These are phyloP conservation scores for Thelephora ganbajun DNA, from an alignment of 768 basidiomycete genomes.

Conservation along the genomic window DNA sequence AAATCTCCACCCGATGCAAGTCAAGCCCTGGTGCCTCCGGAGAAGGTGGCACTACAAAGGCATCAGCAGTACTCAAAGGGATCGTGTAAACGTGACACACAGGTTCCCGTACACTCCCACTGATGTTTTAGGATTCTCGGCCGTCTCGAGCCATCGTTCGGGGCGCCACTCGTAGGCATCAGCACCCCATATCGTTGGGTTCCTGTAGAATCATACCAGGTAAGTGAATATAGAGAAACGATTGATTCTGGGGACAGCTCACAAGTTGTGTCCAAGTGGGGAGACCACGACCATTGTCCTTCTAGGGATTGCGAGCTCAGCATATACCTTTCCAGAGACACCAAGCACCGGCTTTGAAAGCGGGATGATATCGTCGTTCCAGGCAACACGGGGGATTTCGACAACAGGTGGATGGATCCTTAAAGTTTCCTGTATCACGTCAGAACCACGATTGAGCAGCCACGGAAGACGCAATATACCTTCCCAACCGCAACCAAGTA, in stretches of 20 bases:
- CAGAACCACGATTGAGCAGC: neutral
- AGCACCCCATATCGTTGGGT: slow-evolving; percentile 16
- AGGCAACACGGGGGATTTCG: slow-evolving; percentile 13
- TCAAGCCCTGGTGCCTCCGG: no score
- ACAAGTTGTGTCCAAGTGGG: slow-evolving; percentile 18
- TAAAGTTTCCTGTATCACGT: slow-evolving; percentile 16
- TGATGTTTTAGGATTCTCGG: slow-evolving; percentile 6
- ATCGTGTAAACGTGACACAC: no score
- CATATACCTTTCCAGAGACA: slow-evolving; percentile 12
- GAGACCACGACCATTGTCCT: slow-evolving; percentile 13
- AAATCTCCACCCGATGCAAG: no score
- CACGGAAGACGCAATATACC: slow-evolving; percentile 8
- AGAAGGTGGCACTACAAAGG: no score
- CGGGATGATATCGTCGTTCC: slow-evolving; percentile 19
- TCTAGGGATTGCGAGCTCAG: slow-evolving; percentile 14
- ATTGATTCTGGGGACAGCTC: no score
- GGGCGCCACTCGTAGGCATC: slow-evolving; percentile 19
- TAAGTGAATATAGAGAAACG: no score
- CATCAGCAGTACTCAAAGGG: no score
- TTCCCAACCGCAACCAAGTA: slow-evolving; percentile 19
- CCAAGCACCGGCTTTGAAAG: slow-evolving; percentile 17
- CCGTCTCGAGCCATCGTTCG: slow-evolving; percentile 12
- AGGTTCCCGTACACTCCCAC: no score
- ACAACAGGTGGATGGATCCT: slow-evolving; percentile 20
- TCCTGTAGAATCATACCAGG: no score